Evolutionary conservation across 192 early-diverging fungal species (phyloP).

Genomic region (Coemansia sp.): DNA sequence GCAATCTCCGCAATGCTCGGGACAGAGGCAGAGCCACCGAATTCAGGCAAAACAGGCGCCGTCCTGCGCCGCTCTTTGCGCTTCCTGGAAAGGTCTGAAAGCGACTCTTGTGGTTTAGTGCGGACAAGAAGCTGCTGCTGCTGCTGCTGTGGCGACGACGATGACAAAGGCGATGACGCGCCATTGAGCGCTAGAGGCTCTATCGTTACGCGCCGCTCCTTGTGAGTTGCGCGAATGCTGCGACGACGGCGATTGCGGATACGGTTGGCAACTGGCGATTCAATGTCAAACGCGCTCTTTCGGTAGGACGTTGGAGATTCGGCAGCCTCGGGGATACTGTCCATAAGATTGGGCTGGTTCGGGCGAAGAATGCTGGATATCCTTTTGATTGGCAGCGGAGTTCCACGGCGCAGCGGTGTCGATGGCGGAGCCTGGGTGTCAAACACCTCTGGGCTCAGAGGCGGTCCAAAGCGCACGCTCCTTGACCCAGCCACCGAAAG

Average conservation of each 20-base stretch:
- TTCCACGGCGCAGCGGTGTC: conserved; percentile 60
- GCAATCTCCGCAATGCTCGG: conserved; percentile 38
- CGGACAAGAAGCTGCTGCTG: conserved; percentile 11
- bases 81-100: background rate
- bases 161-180: background rate
- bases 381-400: conserved; percentile 38
- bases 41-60: conserved; percentile 9
- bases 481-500: conserved; percentile 5
- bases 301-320: background rate
- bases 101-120: conserved; percentile 2
- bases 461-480: conserved; percentile 57
- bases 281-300: conserved; percentile 18
- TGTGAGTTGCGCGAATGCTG: conserved; percentile 13
- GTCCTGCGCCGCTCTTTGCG: conserved; percentile 25
- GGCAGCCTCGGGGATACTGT: background rate
- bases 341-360: background rate
- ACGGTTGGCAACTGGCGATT: conserved; percentile 16
- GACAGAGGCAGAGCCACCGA: conserved; percentile 10
- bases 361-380: conserved; percentile 42
- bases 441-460: conserved; percentile 62
- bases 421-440: conserved; percentile 55
- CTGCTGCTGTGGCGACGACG: conserved; percentile 12
- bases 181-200: background rate
- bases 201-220: conserved; percentile 2
- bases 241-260: conserved; percentile 20